Percentiles rank a stretch among this genome's conserved stretches.
Evolutionary conservation across 306 rosid genomes (phyloP).

Genomic region (Mimosa bimucronata): DNA sequence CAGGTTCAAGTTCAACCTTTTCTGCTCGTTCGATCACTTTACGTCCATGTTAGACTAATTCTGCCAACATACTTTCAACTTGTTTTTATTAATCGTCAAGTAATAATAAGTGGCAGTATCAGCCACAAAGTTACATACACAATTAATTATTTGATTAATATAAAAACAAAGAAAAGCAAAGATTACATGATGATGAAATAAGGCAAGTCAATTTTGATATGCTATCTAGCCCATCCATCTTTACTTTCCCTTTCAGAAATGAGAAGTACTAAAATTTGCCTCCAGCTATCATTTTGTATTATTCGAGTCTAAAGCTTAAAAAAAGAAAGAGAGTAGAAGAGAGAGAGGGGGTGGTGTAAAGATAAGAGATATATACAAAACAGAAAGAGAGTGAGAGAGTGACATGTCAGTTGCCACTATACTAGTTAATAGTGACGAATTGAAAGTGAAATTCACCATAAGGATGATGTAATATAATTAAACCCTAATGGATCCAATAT

Average conservation of each 20-base stretch:
- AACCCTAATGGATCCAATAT: not conserved
- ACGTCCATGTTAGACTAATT: not conserved
- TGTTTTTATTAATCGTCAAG: constrained; percentile 24
- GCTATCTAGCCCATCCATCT: constrained; percentile 1
- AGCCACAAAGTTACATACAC: constrained; percentile 5
- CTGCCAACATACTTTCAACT: not conserved
- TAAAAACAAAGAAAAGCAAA: not conserved
- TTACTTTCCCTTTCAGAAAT: constrained; percentile 40
- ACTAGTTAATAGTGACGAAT: constrained; percentile 36
- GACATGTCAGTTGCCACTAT: constrained; percentile 47
- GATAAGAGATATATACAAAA: constrained; percentile 24
- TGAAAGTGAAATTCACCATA: constrained; percentile 41
- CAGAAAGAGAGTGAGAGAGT: not conserved
- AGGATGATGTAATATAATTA: constrained; percentile 27
- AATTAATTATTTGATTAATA: not conserved
- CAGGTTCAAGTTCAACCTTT: not conserved
- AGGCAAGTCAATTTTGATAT: constrained; percentile 8
- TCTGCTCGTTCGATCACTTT: not conserved
- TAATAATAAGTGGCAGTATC: constrained; percentile 21
- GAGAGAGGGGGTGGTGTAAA: constrained; percentile 16
- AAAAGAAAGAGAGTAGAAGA: not conserved
- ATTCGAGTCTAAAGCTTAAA: constrained; percentile 27
- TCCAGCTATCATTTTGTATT: constrained; percentile 62
- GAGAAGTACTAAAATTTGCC: constrained; percentile 32
- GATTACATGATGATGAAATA: not conserved